Base-by-base conservation (phyloP, 1,139 yeast genomes). In the Cylindricascospora bacillispora region DNA sequence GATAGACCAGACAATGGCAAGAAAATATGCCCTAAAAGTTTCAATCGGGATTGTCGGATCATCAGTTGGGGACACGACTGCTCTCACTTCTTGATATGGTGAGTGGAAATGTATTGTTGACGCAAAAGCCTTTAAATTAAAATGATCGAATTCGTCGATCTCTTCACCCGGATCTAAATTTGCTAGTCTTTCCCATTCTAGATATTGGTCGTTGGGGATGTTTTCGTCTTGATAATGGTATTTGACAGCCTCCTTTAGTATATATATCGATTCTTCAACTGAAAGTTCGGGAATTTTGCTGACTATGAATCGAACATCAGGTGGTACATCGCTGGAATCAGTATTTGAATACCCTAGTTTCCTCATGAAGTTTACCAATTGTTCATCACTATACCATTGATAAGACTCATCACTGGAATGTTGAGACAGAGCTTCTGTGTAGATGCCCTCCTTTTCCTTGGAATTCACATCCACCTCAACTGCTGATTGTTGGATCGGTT, bases 11-110 rank as follows among this genome's bases (percentile, higher is more conserved):
- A 73, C 38, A 13, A 67, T 42, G 4, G 74, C 80, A 22, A 73
- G 45, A 23, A 66, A 35, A 43, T 74, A 75, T 5, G 71, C 69
- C 47, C 80, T 62, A 27, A 68, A 41, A 2, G 80, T 72, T 48
- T 74, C 81, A 37, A 63, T 59, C 4, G 69, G 66, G 19, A 60
- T 49, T 2, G 41, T 44, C 2, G 65, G 64, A 40, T 71, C 74
- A 44, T 72, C 77, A 26, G 50, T 52, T 12, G 73, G 69, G 29
- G 63, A 65, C 17, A 73, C 59, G 18, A 70, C 67, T 6, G 80
- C 62, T 38, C 82, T 60, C 5, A 74, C 78, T 48, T 73, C 80
- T 3, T 75, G 70, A 46, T 74, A 74, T 1, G 79, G 77, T 1
- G 78, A 72, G 47, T 64, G 67, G 45, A 58, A 72, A 27, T 65